Percentiles rank a stretch among this genome's conserved stretches.
Conservation (phyloP, 2,329 filamentous ascomycete genomes). For the Aspergillus oerlinghausenensis region DNA sequence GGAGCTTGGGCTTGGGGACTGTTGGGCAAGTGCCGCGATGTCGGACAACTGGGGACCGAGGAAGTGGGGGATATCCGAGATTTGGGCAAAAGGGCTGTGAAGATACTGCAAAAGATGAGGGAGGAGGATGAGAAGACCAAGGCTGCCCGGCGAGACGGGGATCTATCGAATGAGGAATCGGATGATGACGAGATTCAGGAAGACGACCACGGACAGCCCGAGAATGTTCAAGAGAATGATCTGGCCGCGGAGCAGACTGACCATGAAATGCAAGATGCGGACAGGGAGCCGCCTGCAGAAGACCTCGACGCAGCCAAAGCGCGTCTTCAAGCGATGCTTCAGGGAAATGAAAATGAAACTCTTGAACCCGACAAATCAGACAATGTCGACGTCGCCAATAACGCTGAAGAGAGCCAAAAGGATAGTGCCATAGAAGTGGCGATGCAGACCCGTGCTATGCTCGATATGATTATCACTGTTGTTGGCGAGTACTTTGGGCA, state of each 20-base stretch:
- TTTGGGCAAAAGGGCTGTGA: conserved; percentile 70
- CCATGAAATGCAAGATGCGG: conserved; percentile 15
- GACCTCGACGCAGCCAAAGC: conserved; percentile 49
- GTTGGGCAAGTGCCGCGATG: conserved; percentile 68
- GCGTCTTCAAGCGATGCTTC: conserved; percentile 41
- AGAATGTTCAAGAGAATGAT: conserved; percentile 1
- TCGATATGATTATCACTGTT: conserved; percentile 89
- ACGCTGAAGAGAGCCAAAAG: conserved; percentile 18
- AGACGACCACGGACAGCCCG: background rate
- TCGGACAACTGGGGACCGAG: conserved; percentile 68
- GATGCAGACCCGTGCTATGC: conserved; percentile 54
- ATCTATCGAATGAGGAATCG: conserved; percentile 21
- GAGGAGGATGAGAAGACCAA: conserved; percentile 36
- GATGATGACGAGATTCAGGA: conserved; percentile 9
- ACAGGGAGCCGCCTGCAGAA: conserved; percentile 12
- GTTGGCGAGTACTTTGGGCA: conserved; percentile 88
- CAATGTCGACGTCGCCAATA: conserved; percentile 10
- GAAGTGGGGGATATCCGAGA: conserved; percentile 75
- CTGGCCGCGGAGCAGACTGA: conserved; percentile 5
- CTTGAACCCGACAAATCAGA: conserved; percentile 12
- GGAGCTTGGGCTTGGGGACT: conserved; percentile 85
- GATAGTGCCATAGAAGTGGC: conserved; percentile 17
- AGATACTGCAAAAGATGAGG: conserved; percentile 41
- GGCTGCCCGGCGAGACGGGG: conserved; percentile 28
- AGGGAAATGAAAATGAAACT: conserved; percentile 11